Percentiles rank a stretch among this genome's conserved stretches.
Conservation (phyloP, 1,139 yeast species). For the Debaryomycetaceae sp. region DNA sequence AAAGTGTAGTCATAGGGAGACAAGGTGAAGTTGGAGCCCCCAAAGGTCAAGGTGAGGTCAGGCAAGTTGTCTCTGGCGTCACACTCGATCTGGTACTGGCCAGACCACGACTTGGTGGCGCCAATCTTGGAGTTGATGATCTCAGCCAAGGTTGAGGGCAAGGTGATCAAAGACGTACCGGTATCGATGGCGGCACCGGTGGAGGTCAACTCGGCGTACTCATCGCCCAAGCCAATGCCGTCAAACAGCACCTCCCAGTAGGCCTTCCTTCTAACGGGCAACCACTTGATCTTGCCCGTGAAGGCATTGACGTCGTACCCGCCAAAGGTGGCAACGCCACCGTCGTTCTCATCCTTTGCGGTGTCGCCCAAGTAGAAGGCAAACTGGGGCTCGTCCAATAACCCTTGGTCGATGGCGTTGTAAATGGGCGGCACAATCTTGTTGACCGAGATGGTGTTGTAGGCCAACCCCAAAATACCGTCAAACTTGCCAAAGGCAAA, state of each 20-base stretch:
- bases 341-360: slow-evolving; percentile 57
- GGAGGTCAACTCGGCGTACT: slow-evolving; percentile 72
- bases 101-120: slow-evolving; percentile 95
- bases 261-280: slow-evolving; percentile 98
- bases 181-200: slow-evolving; percentile 98
- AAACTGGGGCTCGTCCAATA: slow-evolving; percentile 78
- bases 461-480: slow-evolving; percentile 93
- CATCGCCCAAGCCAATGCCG: slow-evolving; percentile 86
- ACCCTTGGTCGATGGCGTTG: slow-evolving; percentile 77
- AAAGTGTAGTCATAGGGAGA: slow-evolving; percentile 85
- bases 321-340: slow-evolving; percentile 93
- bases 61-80: slow-evolving; percentile 77
- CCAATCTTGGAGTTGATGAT: slow-evolving; percentile 93
- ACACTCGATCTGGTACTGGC: slow-evolving; percentile 93
- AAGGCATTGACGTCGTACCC: slow-evolving; percentile 76
- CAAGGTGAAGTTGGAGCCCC: slow-evolving; percentile 87
- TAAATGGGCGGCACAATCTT: slow-evolving; percentile 89
- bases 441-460: slow-evolving; percentile 84
- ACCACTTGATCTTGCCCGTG: slow-evolving; percentile 82
- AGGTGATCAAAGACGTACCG: slow-evolving; percentile 92
- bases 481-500: slow-evolving; percentile 98
- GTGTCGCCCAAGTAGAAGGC: slow-evolving; percentile 87
- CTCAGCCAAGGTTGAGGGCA: slow-evolving; percentile 94
- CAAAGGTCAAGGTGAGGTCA: slow-evolving; percentile 82
- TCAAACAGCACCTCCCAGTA: slow-evolving; percentile 97